Evolutionary conservation across 2,329 filamentous ascomycete species (phyloP).

Genomic region (Mollisia scopiformis): DNA sequence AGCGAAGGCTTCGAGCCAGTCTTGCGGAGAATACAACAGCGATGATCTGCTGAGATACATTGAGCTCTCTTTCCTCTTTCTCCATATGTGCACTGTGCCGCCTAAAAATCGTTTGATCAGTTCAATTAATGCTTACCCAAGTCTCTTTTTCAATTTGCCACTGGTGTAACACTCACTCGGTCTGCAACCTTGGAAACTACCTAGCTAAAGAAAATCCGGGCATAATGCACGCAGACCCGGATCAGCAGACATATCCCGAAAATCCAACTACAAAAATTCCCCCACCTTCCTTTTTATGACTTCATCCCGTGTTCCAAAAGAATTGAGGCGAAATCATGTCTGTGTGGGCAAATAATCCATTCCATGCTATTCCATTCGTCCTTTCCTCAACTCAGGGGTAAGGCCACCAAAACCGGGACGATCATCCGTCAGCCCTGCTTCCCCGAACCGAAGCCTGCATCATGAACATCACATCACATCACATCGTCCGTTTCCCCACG

Average conservation of each 20-base stretch:
- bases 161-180: too few relatives aligned
- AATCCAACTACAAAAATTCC: too few relatives aligned
- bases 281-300: neutral
- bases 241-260: too few relatives aligned
- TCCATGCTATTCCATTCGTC: too few relatives aligned
- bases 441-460: neutral
- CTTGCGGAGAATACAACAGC: neutral
- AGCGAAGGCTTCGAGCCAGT: neutral
- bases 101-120: neutral
- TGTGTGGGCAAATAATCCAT: too few relatives aligned
- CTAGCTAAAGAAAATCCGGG: too few relatives aligned
- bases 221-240: too few relatives aligned
- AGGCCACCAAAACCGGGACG: neutral
- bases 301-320: neutral
- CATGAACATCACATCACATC: neutral
- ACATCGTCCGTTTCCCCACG: neutral
- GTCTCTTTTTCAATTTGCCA: too few relatives aligned
- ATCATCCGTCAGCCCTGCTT: neutral
- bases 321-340: neutral
- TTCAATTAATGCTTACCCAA: neutral
- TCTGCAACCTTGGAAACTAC: too few relatives aligned
- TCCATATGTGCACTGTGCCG: too few relatives aligned
- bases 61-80: too few relatives aligned
- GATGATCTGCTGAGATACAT: neutral
- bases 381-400: too few relatives aligned